phyloP scores from a whole-genome alignment of 2,329 filamentous ascomycete genomes.

The Cercospora citrullina region DNA sequence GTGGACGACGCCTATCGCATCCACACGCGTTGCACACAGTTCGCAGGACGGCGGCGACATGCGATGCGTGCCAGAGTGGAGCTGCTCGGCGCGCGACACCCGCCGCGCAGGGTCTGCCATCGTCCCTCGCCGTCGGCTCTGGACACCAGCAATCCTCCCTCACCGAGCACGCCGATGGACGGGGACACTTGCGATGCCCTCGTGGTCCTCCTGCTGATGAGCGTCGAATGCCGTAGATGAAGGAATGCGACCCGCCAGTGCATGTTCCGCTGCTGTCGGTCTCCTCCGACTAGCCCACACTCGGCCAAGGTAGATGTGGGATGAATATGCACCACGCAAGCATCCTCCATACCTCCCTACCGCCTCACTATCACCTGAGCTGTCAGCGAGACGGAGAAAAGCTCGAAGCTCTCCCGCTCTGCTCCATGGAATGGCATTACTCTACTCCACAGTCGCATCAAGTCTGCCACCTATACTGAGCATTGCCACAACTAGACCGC shows the following conservation, averaged over 20 bases:
- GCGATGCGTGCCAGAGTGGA: conserved; percentile 3
- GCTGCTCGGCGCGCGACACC: not conserved
- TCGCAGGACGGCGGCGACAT: conserved; percentile 10
- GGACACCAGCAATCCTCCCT: not conserved
- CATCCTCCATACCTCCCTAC: not conserved
- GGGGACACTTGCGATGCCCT: too few species aligned
- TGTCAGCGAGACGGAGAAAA: not conserved
- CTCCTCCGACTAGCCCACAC: not conserved
- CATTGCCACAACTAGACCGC: not conserved
- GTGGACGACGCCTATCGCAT: not conserved
- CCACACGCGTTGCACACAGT: not conserved
- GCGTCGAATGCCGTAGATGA: not conserved
- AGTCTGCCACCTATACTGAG: not conserved
- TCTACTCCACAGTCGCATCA: not conserved
- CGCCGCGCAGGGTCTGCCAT: not conserved
- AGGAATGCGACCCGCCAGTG: not conserved
- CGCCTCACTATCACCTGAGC: not conserved
- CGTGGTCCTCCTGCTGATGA: not conserved
- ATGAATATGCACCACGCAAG: not conserved
- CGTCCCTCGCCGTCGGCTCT: not conserved
- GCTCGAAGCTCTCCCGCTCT: not conserved
- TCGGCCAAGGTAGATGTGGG: not conserved
- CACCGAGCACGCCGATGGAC: not conserved
- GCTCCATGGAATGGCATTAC: not conserved
- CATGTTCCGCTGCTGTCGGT: not conserved